phyloP scores from a whole-genome alignment of 306 rosid genomes.

The Quercus engelmannii region DNA sequence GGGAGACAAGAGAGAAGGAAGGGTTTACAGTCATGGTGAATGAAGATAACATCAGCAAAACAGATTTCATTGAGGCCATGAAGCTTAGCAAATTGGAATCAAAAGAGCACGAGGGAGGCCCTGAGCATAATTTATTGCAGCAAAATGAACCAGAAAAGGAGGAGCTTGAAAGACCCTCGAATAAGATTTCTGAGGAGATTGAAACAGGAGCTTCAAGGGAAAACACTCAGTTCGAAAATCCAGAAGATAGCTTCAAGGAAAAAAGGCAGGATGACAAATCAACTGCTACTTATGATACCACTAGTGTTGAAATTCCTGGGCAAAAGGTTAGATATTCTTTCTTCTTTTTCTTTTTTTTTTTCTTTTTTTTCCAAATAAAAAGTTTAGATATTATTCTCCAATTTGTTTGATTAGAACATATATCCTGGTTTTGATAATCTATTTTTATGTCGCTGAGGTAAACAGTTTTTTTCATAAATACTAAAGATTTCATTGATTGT shows the following conservation, averaged over 20 bases:
- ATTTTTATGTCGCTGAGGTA: constrained; percentile 3
- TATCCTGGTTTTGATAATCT: neutral
- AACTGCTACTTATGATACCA: neutral
- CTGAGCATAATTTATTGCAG: constrained; percentile 7
- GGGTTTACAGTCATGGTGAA: neutral
- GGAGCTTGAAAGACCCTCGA: constrained; percentile 5
- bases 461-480: neutral
- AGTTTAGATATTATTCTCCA: neutral
- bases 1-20: neutral
- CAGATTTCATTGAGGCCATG: neutral
- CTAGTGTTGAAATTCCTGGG: neutral
- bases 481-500: neutral
- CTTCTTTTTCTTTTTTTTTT: too few relatives aligned
- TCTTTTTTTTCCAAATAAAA: neutral
- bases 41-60: constrained; percentile 1
- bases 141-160: constrained; percentile 22
- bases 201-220: constrained; percentile 11
- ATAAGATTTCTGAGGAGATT: constrained; percentile 3
- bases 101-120: neutral
- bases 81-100: constrained; percentile 9
- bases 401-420: neutral
- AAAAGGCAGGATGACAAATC: constrained; percentile 17
- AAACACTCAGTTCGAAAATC: neutral
- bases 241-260: neutral
- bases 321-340: constrained; percentile 19